Percentiles rank a stretch among this genome's conserved stretches.
Evolutionary conservation across 106 monocot genomes (phyloP).

Genomic region (Dioscorea zingiberensis): DNA sequence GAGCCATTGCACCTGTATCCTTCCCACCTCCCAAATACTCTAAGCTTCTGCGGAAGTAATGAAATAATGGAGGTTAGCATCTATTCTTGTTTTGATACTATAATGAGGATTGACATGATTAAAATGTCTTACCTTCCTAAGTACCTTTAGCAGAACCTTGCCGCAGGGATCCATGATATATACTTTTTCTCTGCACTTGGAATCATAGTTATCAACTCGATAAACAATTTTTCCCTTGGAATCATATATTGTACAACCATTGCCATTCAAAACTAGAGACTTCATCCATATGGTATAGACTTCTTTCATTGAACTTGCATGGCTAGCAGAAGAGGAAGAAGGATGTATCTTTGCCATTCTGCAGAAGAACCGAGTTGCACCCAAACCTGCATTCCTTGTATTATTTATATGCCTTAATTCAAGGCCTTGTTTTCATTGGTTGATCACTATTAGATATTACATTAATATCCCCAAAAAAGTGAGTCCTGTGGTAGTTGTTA

Average conservation of each 20-base stretch:
- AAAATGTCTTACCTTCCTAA: constrained; percentile 9
- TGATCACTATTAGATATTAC: no score
- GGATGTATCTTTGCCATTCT: constrained; percentile 10
- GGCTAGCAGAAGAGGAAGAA: not conserved
- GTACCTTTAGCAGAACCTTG: constrained; percentile 13
- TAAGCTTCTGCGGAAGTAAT: constrained; percentile 6
- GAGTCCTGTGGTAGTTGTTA: no score
- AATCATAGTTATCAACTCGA: constrained; percentile 27
- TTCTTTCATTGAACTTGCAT: not conserved
- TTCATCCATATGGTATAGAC: constrained; percentile 26
- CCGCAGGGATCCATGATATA: constrained; percentile 22
- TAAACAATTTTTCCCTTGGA: constrained; percentile 9
- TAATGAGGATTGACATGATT: not conserved
- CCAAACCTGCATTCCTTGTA: no score
- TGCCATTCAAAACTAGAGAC: constrained; percentile 23
- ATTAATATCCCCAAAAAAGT: no score
- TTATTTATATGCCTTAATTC: no score
- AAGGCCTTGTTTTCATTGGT: no score
- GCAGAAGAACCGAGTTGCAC: no score
- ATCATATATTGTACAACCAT: constrained; percentile 25
- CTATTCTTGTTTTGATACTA: not conserved
- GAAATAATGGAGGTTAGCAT: not conserved
- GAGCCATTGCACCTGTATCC: constrained; percentile 8
- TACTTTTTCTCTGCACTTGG: constrained; percentile 5
- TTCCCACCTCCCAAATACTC: constrained; percentile 9